Evolutionary conservation across 2,329 filamentous ascomycete genomes (phyloP), one percentile per base, ranked within the genome.

Genomic region (Cordyceps cateniannulata): DNA sequence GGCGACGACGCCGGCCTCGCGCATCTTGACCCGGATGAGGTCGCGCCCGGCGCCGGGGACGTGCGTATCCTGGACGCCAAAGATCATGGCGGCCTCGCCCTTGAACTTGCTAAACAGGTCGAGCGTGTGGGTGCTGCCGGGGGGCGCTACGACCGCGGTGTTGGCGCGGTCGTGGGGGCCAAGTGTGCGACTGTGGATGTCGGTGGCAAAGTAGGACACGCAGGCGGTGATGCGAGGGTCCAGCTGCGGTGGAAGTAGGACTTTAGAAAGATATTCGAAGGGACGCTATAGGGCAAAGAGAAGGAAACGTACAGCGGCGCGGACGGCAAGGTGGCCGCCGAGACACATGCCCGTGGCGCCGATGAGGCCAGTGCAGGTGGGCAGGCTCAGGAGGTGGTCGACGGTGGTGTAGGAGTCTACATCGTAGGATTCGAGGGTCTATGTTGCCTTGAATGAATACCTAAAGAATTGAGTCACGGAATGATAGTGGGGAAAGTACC

Each of bases 151-250:
- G 8, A 72, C 52, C 29, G 79, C 78, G 51, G 74, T 72, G 72
- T 83, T 73, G 84, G 65, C 84, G 77, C 62, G 68, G 12, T 68
- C 57, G 69, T 81, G 66, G 4, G 84, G 82, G 25, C 91, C 93
- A 1, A 98, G 82, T 9, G 87, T 91, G 61, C 84, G 82, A 64
- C 80, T 85, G 77, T 97, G 93, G 57, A 97, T 86, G 76, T 97
- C 93, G 7, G 93, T 97, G 9, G 91, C 91, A 75, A 97, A 97
- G 78, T 92, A 98, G 72, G 91, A 88, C 32, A 96, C 88, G 42
- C 86, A 86, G 32, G 91, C 90, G 44, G 82, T 81, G 62, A 97
- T 84, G 61, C 93, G 83, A 24, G 83, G 80, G 73, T 97, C 91
- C 53, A 97, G 81, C 68, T 84, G 64, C 24, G 18, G 27, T 8